A percentile compares a stretch with the other conserved stretches of the same genome.
phyloP scores from a whole-genome alignment of 805 yeast genomes.

The Candida maris region DNA sequence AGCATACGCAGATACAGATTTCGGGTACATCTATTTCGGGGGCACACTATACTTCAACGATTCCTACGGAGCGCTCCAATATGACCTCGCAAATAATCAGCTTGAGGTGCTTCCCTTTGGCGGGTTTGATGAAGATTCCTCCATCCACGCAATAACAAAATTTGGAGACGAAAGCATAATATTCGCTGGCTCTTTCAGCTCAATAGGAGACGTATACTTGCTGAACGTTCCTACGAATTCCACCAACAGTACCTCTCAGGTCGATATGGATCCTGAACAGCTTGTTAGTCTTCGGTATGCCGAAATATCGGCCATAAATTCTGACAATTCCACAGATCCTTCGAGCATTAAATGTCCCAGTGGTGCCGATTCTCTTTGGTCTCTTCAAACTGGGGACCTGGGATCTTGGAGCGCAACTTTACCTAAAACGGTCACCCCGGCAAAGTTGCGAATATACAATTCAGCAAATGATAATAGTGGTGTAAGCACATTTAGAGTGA shows the following conservation, averaged over 20 bases:
- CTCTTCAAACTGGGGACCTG: slow-evolving; percentile 38
- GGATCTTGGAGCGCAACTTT: slow-evolving; percentile 67
- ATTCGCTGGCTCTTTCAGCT: slow-evolving; percentile 75
- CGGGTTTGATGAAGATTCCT: slow-evolving; percentile 65
- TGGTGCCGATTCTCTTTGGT: slow-evolving; percentile 46
- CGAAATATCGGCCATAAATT: slow-evolving; percentile 44
- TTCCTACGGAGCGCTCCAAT: slow-evolving; percentile 59
- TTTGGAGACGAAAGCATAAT: slow-evolving; percentile 49
- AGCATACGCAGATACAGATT: slow-evolving; percentile 44
- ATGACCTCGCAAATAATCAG: slow-evolving; percentile 43
- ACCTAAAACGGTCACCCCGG: slow-evolving; percentile 57
- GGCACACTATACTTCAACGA: slow-evolving; percentile 60
- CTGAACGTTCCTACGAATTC: slow-evolving; percentile 34
- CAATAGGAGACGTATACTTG: slow-evolving; percentile 48
- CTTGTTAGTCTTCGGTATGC: slow-evolving; percentile 57
- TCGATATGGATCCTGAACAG: slow-evolving; percentile 50
- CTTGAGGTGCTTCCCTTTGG: slow-evolving; percentile 58
- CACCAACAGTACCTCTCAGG: slow-evolving; percentile 35
- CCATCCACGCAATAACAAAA: slow-evolving; percentile 59
- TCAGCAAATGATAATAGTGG: slow-evolving; percentile 44
- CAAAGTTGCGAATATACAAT: slow-evolving; percentile 70
- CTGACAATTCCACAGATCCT: slow-evolving; percentile 31
- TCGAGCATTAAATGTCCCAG: slow-evolving; percentile 56
- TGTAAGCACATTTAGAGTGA: slow-evolving; percentile 62
- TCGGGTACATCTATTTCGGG: slow-evolving; percentile 65